phyloP scores from a whole-genome alignment of 352 stramenopile genomes.

The Aphanomyces cochlioides region DNA sequence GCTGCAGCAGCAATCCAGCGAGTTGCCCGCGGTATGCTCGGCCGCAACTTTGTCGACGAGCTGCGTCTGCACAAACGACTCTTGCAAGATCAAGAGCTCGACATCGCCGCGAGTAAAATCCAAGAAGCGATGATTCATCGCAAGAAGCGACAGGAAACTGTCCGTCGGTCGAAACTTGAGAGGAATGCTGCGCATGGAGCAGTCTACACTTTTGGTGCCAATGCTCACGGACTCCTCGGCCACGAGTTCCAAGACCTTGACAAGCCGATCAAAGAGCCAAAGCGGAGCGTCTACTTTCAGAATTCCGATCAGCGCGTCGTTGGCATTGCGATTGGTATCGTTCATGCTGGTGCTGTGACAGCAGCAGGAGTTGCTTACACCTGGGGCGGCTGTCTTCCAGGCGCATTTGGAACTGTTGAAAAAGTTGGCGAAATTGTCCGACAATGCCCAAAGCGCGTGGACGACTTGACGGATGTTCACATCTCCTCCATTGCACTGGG shows the following conservation, averaged over 20 bases:
- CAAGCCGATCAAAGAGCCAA: conserved; percentile 38
- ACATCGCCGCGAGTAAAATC: conserved; percentile 55
- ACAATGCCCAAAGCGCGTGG: conserved; percentile 48
- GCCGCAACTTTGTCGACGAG: conserved; percentile 45
- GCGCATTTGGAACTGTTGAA: conserved; percentile 59
- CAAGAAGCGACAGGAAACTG: conserved; percentile 58
- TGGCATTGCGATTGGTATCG: conserved; percentile 42
- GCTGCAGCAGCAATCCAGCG: conserved; percentile 52
- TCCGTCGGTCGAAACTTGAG: conserved; percentile 68
- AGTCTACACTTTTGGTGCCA: conserved; percentile 67
- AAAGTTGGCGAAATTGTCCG: conserved; percentile 32
- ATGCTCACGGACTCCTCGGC: conserved; percentile 49
- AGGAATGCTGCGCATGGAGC: conserved; percentile 64
- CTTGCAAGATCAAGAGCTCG: conserved; percentile 42
- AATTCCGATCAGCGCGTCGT: conserved; percentile 64
- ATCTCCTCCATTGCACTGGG: conserved; percentile 48
- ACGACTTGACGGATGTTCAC: conserved; percentile 59
- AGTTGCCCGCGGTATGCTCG: conserved; percentile 52
- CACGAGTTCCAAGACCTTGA: conserved; percentile 47
- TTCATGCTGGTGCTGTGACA: conserved; percentile 57
- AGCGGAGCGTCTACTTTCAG: conserved; percentile 61
- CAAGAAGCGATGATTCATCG: conserved; percentile 59
- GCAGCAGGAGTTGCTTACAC: conserved; percentile 67
- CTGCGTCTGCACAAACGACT: conserved; percentile 52
- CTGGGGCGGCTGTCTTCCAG: conserved; percentile 58